These are phyloP conservation scores for Naganishia cerealis DNA, from an alignment of 1,284 basidiomycete species.

Conservation along the genomic window DNA sequence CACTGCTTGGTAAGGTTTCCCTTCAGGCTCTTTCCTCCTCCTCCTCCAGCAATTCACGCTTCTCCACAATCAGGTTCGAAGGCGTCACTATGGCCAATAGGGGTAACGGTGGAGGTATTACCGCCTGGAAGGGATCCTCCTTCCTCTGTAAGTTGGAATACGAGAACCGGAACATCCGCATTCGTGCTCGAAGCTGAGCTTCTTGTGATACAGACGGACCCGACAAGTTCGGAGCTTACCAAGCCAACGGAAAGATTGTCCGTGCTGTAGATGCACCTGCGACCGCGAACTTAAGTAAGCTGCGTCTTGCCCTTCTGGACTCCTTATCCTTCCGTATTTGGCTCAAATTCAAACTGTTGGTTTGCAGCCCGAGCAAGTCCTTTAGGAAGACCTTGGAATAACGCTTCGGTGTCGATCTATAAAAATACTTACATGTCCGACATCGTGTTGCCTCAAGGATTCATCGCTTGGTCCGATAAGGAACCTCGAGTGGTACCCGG, in stretches of 20 bases:
- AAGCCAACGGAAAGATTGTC: constrained; percentile 62
- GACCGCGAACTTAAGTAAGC: constrained; percentile 17
- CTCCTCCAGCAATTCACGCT: not conserved
- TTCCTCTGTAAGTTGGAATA: constrained; percentile 51
- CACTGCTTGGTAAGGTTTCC: constrained; percentile 55
- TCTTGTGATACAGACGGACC: constrained; percentile 27
- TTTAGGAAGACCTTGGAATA: constrained; percentile 40
- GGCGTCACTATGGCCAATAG: constrained; percentile 63
- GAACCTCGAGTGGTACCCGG: constrained; percentile 29
- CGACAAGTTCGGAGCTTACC: constrained; percentile 64
- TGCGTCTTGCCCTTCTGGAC: not conserved
- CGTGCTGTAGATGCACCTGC: constrained; percentile 48
- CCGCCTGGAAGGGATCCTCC: constrained; percentile 64
- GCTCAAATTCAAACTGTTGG: not conserved
- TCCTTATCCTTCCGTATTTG: not conserved
- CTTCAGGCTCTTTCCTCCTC: not conserved
- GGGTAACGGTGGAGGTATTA: constrained; percentile 64
- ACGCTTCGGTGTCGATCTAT: constrained; percentile 34
- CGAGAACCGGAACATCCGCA: too few relatives aligned
- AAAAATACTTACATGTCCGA: constrained; percentile 36
- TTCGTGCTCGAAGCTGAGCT: not conserved
- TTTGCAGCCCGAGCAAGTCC: constrained; percentile 20
- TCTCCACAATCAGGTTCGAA: constrained; percentile 56
- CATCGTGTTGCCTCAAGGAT: constrained; percentile 23
- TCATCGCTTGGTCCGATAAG: constrained; percentile 23